Evolutionary conservation across 108 stramenopile genomes (phyloP).

Genomic region (Nannochloropsis salina): DNA sequence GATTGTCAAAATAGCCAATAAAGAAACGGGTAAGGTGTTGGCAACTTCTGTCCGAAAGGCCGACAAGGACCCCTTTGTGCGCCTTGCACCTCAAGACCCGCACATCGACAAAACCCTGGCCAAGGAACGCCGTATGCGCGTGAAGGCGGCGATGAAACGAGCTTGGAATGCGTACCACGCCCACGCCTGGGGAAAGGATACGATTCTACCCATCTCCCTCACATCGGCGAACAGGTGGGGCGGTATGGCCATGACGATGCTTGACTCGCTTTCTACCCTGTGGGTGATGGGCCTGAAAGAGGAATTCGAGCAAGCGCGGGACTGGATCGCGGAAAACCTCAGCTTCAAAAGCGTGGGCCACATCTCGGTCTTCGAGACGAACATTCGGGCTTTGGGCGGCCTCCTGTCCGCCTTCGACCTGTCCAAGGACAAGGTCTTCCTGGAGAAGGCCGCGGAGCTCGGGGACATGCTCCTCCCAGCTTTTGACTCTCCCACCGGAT

Average conservation of each 20-base stretch:
- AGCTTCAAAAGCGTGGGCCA: slow-evolving; percentile 50
- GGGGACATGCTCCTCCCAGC: slow-evolving; percentile 60
- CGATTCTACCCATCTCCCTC: slow-evolving; percentile 34
- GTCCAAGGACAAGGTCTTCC: slow-evolving; percentile 54
- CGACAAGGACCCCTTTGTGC: background rate
- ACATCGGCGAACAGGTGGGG: slow-evolving; percentile 43
- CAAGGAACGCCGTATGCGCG: slow-evolving; percentile 18
- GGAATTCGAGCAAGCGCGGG: slow-evolving; percentile 79
- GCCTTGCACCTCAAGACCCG: slow-evolving; percentile 1
- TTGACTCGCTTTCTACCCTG: slow-evolving; percentile 87
- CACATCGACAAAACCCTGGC: background rate
- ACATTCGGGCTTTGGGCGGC: slow-evolving; percentile 90
- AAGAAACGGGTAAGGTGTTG: background rate
- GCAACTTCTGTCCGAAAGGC: background rate
- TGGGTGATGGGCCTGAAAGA: slow-evolving; percentile 95
- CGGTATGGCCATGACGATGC: slow-evolving; percentile 53
- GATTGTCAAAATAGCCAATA: no score
- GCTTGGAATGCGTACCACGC: slow-evolving; percentile 54
- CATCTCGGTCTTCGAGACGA: slow-evolving; percentile 97
- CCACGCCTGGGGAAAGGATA: slow-evolving; percentile 61
- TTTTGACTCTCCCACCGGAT: slow-evolving; percentile 56
- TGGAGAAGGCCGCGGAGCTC: slow-evolving; percentile 54
- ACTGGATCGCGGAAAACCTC: slow-evolving; percentile 74
- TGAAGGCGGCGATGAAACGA: slow-evolving; percentile 54
- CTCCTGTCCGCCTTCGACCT: slow-evolving; percentile 88